Conservation (phyloP, 129 eudicot species). For the Artemisia argyi region DNA sequence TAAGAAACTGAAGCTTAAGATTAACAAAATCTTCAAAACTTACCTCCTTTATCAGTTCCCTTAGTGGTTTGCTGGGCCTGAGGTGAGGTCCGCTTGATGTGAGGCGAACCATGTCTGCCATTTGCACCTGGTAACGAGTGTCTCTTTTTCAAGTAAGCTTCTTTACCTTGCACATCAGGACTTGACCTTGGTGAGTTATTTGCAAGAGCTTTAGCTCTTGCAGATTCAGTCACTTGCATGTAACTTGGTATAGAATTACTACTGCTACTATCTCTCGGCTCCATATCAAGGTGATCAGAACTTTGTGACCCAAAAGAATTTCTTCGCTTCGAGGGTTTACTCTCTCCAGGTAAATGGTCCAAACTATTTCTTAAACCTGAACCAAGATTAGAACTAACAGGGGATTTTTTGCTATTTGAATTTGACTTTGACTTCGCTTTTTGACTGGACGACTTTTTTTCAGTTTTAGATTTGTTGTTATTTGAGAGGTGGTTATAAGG, state of each 20-base stretch:
- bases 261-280: conserved; percentile 75
- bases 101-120: conserved; percentile 80
- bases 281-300: conserved; percentile 61
- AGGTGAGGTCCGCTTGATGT: conserved; percentile 52
- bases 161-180: conserved; percentile 79
- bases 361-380: neutral
- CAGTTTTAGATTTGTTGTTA: conserved; percentile 44
- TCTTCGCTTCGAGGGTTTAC: conserved; percentile 56
- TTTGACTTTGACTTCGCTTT: conserved; percentile 43
- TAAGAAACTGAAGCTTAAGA: neutral
- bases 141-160: conserved; percentile 57
- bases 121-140: conserved; percentile 66
- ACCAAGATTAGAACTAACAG: conserved; percentile 18
- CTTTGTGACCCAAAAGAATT: conserved; percentile 72
- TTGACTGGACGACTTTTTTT: conserved; percentile 36
- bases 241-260: conserved; percentile 78
- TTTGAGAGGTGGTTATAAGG: conserved; percentile 73
- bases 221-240: conserved; percentile 95
- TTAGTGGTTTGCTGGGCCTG: conserved; percentile 64
- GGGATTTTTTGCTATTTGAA: conserved; percentile 60
- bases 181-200: conserved; percentile 81
- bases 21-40: neutral
- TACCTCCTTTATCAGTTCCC: conserved; percentile 74
- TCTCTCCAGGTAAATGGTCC: conserved; percentile 64
- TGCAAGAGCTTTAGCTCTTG: conserved; percentile 69